A percentile compares a stretch with the other conserved stretches of the same genome.
Conservation (phyloP, 192 early-diverging fungal genomes). For the Backusella parvicylindrica region DNA sequence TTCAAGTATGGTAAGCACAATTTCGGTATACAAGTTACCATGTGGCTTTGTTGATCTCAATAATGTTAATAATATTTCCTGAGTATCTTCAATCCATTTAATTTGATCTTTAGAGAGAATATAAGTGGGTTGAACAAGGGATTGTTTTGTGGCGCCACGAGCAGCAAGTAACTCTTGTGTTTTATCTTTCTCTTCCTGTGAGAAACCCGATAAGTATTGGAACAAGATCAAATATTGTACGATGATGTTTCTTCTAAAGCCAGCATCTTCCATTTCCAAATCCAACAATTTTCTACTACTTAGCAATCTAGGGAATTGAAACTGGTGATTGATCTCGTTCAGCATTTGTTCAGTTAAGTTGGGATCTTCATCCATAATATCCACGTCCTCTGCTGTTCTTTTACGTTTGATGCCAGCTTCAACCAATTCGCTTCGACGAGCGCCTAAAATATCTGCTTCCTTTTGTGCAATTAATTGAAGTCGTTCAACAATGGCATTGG, state of each 20-base stretch:
- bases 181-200: conserved; percentile 41
- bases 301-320: conserved; percentile 77
- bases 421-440: not conserved
- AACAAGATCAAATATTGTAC: conserved; percentile 86
- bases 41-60: conserved; percentile 53
- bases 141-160: conserved; percentile 57
- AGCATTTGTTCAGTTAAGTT: conserved; percentile 12
- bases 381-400: not conserved
- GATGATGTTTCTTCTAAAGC: conserved; percentile 83
- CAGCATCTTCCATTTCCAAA: conserved; percentile 74
- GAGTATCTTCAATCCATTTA: conserved; percentile 50
- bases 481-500: conserved; percentile 32
- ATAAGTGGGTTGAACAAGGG: conserved; percentile 22
- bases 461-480: not conserved
- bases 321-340: conserved; percentile 34
- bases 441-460: not conserved
- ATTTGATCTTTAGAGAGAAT: conserved; percentile 29
- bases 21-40: conserved; percentile 61
- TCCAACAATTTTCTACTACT: conserved; percentile 68
- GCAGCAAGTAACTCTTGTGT: conserved; percentile 42
- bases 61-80: conserved; percentile 42
- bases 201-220: conserved; percentile 63
- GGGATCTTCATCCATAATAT: not conserved
- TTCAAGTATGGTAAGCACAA: conserved; percentile 61
- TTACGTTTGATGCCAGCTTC: not conserved